Conservation (phyloP, 257 asterid genomes). For the Primulina eburnea region DNA sequence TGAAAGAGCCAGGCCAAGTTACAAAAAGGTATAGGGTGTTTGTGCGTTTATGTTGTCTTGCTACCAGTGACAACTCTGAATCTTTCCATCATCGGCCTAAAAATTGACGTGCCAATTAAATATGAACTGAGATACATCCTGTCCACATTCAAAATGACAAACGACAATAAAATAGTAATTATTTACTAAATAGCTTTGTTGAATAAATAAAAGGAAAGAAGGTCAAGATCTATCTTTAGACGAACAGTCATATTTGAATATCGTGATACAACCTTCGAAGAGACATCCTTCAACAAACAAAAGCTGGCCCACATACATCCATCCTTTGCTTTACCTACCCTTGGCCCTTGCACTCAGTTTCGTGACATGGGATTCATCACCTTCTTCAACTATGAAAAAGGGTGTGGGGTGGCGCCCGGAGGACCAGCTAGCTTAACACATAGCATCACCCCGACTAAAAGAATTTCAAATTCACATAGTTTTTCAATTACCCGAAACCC, state of each 20-base stretch:
- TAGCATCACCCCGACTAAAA: background rate
- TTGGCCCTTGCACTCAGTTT: background rate
- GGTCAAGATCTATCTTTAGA: background rate
- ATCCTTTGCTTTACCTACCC: background rate
- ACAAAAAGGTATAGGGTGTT: background rate
- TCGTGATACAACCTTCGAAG: constrained; percentile 8
- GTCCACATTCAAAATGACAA: background rate
- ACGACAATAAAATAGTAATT: background rate
- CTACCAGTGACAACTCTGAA: background rate
- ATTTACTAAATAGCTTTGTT: background rate
- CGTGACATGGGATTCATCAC: background rate
- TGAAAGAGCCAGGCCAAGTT: background rate
- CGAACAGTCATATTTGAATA: too few species aligned
- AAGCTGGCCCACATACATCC: background rate
- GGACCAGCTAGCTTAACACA: too few species aligned
- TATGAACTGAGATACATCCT: background rate
- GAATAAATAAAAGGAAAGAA: background rate
- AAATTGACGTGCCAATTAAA: background rate
- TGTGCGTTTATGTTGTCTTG: background rate
- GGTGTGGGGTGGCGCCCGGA: too few species aligned
- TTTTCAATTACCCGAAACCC: background rate
- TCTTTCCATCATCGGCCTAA: background rate
- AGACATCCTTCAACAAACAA: background rate
- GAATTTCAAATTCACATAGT: background rate
- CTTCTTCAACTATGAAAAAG: background rate